Evolutionary conservation across 208 protist genomes (phyloP), one percentile per base, ranked within the genome.

Genomic region (Acanthamoeba rhysodes): DNA sequence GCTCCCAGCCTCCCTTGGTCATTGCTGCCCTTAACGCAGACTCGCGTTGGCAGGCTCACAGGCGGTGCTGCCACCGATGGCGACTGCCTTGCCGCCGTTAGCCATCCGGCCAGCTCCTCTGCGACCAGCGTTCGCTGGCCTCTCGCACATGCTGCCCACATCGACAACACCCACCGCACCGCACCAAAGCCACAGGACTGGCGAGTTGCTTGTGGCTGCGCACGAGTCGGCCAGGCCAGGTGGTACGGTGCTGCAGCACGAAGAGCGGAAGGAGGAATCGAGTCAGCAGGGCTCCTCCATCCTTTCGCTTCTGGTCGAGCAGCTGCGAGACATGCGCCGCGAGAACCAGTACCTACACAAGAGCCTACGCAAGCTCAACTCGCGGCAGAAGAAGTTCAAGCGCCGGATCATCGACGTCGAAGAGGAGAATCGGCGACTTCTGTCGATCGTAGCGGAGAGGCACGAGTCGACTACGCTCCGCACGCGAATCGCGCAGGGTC

Each of bases 301-400:
- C 8, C 6, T 85, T 32, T 27, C 76, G 22, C 48, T 85, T 2
- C 16, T 85, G 76, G 10, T 85, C 41, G 76, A 53, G 3, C 41
- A 85, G 48, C 32, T 85, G 32, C 76, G 41, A 10, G 76, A 53
- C 8, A 7, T 85, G 14, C 76, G 76, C 7, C 76, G 48, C 12
- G 76, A 85, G 41, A 85, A 85, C 32, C 76, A 37, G 9, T 18
- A 29, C 12, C 34, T 85, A 10, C 34, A 57, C 34, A 22, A 85
- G 48, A 27, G 76, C 32, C 5, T 85, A 24, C 22, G 27, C 14
- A 85, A 85, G 76, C 34, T 85, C 45, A 57, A 57, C 41, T 29
- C 76, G 12, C 20, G 48, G 12, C 48, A 85, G 24, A 85, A 57
- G 45, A 85, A 55, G 76, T 85, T 85, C 76, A 85, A 85, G 45